Evolutionary conservation across 176 grass and related monocot genomes (phyloP).

Genomic region (Oryza australiensis): DNA sequence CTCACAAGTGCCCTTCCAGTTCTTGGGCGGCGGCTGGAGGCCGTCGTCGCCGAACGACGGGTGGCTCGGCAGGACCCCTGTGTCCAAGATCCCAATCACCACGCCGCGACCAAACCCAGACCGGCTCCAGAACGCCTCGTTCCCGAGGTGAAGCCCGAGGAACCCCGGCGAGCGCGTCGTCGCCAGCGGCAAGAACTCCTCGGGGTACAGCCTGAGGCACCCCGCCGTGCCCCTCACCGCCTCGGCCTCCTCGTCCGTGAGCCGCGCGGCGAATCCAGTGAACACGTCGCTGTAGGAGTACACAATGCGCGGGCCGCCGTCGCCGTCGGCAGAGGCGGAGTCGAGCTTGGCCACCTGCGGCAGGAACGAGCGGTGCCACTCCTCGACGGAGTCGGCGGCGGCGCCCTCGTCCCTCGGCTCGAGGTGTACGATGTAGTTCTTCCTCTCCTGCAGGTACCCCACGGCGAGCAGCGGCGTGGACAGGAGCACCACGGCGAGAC

Average conservation of each 20-base stretch:
- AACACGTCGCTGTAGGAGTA: conserved; percentile 79
- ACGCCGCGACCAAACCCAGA: conserved; percentile 64
- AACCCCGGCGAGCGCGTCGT: conserved; percentile 88
- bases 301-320: conserved; percentile 46
- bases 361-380: conserved; percentile 81
- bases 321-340: neutral
- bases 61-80: conserved; percentile 73
- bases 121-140: conserved; percentile 59
- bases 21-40: conserved; percentile 52
- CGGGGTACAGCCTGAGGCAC: conserved; percentile 56
- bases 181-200: conserved; percentile 56
- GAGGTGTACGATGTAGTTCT: conserved; percentile 86
- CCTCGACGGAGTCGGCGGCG: conserved; percentile 23
- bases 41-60: conserved; percentile 75
- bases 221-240: conserved; percentile 47
- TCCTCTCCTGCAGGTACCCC: conserved; percentile 51
- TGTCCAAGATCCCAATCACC: conserved; percentile 77
- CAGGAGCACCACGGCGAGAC: neutral
- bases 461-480: conserved; percentile 9
- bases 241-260: conserved; percentile 61
- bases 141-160: conserved; percentile 62
- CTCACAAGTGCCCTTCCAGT: conserved; percentile 68
- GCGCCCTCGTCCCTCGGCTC: conserved; percentile 6
- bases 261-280: conserved; percentile 80
- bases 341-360: conserved; percentile 22